phyloP scores from a whole-genome alignment of 306 rosid species.

The Lathyrus aphaca region DNA sequence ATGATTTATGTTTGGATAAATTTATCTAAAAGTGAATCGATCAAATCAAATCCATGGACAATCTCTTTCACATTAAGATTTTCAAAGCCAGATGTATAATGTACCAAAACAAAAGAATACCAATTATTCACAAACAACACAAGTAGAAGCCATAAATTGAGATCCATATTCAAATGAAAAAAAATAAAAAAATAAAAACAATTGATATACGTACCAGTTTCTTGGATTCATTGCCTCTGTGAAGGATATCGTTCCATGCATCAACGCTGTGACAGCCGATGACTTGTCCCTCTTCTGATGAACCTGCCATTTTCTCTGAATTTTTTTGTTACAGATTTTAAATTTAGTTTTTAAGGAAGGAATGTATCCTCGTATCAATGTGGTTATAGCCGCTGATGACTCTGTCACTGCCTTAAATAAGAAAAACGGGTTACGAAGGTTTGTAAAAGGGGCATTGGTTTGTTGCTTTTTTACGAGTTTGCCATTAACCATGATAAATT shows the following conservation, averaged over 20 bases:
- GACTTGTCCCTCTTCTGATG: constrained; percentile 74
- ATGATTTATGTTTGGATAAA: too few relatives aligned
- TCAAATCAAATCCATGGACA: constrained; percentile 32
- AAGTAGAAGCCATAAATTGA: constrained; percentile 31
- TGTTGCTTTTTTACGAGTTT: constrained; percentile 32
- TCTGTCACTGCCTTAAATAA: constrained; percentile 34
- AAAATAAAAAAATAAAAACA: not conserved
- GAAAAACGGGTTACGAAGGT: not conserved
- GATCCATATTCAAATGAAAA: constrained; percentile 27
- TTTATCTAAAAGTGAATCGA: not conserved
- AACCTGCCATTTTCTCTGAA: constrained; percentile 47
- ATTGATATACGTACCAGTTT: constrained; percentile 38
- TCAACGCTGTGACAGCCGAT: constrained; percentile 66
- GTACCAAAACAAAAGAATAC: constrained; percentile 17
- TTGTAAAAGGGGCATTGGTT: not conserved
- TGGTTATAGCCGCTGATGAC: not conserved
- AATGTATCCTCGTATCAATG: not conserved
- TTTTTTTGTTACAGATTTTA: constrained; percentile 1
- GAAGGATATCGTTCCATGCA: constrained; percentile 64
- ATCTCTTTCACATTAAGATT: not conserved
- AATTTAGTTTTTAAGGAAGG: constrained; percentile 17
- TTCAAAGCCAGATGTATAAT: not conserved
- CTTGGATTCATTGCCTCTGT: constrained; percentile 63
- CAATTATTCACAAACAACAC: constrained; percentile 19
- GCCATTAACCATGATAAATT: constrained; percentile 28